Conservation (phyloP, 2,329 filamentous ascomycete genomes). For the Venturia pyrina region DNA sequence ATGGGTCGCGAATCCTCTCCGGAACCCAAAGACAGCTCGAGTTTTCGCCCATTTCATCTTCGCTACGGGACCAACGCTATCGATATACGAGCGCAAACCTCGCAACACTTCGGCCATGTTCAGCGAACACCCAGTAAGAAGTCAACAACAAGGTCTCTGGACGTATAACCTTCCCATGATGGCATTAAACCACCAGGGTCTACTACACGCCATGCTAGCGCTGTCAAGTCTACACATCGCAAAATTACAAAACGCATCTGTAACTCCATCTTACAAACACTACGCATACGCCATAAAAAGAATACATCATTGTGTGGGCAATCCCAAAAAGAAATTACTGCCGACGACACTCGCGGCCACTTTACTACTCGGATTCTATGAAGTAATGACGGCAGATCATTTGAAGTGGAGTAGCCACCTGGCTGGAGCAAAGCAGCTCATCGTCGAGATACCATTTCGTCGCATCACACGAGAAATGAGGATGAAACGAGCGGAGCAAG, state of each 20-base stretch:
- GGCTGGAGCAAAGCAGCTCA: slow-evolving; percentile 69
- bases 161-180: slow-evolving; percentile 75
- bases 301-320: slow-evolving; percentile 64
- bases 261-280: slow-evolving; percentile 78
- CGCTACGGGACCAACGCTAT: slow-evolving; percentile 76
- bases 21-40: slow-evolving; percentile 66
- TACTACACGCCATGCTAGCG: slow-evolving; percentile 85
- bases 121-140: slow-evolving; percentile 49
- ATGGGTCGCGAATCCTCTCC: slow-evolving; percentile 52
- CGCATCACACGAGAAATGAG: slow-evolving; percentile 64
- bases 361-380: slow-evolving; percentile 79
- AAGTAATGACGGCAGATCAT: slow-evolving; percentile 90
- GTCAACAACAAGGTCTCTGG: slow-evolving; percentile 51
- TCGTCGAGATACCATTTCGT: slow-evolving; percentile 71
- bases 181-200: slow-evolving; percentile 72
- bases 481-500: slow-evolving; percentile 42
- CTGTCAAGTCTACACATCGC: slow-evolving; percentile 81
- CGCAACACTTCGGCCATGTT: slow-evolving; percentile 61
- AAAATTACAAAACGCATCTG: slow-evolving; percentile 62
- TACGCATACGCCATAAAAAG: slow-evolving; percentile 78
- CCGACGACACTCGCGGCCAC: slow-evolving; percentile 81
- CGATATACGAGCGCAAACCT: slow-evolving; percentile 75
- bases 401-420: slow-evolving; percentile 93
- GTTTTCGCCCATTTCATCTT: slow-evolving; percentile 90
- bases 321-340: slow-evolving; percentile 50